phyloP scores from a whole-genome alignment of 331 rosid species.

The Malus hybrid region DNA sequence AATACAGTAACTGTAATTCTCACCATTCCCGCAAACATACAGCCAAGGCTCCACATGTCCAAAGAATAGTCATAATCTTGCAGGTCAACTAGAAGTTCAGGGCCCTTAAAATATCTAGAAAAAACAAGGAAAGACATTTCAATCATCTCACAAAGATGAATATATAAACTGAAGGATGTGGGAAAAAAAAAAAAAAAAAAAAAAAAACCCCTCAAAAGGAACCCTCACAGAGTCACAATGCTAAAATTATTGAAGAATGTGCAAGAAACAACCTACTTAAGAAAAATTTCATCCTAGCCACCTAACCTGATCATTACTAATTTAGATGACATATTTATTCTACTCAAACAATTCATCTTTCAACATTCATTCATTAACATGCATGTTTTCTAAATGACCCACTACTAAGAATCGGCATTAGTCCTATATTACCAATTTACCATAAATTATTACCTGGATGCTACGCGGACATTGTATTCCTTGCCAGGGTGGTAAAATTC shows the following conservation, averaged over 20 bases:
- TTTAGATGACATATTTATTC: neutral
- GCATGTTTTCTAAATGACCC: neutral
- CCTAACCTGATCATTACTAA: neutral
- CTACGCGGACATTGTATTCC: conserved; percentile 94
- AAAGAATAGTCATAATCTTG: conserved; percentile 89
- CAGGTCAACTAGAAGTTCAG: conserved; percentile 88
- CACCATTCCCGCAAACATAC: conserved; percentile 99
- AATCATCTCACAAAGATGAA: neutral
- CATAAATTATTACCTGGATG: conserved; percentile 52
- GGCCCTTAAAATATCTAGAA: conserved; percentile 86
- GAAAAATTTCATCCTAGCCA: neutral
- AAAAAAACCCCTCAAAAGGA: too few species aligned
- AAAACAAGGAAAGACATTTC: neutral
- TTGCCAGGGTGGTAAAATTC: conserved; percentile 95
- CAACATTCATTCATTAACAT: neutral
- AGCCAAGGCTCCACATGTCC: conserved; percentile 99
- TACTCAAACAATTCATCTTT: neutral
- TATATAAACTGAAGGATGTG: neutral
- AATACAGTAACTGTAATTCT: conserved; percentile 15
- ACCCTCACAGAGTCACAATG: too few species aligned
- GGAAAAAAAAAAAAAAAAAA: too few species aligned
- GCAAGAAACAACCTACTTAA: neutral
- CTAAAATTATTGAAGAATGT: too few species aligned
- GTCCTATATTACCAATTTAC: neutral
- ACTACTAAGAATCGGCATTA: neutral